These are phyloP conservation scores for Sugiyamaella valdiviana DNA, from an alignment of 805 yeast species.

Conservation along the genomic window DNA sequence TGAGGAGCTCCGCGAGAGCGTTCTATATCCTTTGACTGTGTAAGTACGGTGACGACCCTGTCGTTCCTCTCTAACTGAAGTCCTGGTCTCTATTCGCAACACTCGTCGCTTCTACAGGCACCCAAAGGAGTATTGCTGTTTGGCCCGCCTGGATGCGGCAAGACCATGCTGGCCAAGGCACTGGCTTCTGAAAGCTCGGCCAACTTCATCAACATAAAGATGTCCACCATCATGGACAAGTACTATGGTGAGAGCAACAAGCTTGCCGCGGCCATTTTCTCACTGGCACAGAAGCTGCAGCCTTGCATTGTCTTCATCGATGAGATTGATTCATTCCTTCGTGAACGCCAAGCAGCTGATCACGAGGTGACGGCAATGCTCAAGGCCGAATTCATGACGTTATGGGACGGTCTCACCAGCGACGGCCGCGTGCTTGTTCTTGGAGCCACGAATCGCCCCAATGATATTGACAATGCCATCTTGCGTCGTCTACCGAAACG, in stretches of 20 bases:
- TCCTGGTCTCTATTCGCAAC: constrained; percentile 68
- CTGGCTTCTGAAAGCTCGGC: constrained; percentile 90
- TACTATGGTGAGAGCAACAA: constrained; percentile 98
- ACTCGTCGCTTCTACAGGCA: constrained; percentile 66
- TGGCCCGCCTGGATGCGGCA: constrained; percentile 98
- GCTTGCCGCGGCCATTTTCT: constrained; percentile 85
- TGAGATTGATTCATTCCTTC: constrained; percentile 89
- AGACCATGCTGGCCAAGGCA: constrained; percentile 95
- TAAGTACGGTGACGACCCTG: constrained; percentile 22
- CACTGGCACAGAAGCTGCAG: constrained; percentile 80
- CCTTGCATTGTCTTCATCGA: constrained; percentile 95
- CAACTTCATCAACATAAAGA: constrained; percentile 79
- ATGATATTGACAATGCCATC: constrained; percentile 88
- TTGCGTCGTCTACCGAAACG: constrained; percentile 89
- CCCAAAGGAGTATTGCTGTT: constrained; percentile 90
- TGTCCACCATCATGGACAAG: constrained; percentile 93
- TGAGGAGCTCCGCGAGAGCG: constrained; percentile 81
- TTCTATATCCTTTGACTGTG: constrained; percentile 71
- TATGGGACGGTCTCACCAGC: constrained; percentile 89
- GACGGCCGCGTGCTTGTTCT: constrained; percentile 76
- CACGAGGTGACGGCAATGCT: constrained; percentile 94
- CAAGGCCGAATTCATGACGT: constrained; percentile 94
- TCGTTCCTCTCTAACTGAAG: background rate
- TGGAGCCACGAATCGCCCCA: constrained; percentile 92
- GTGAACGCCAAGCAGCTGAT: constrained; percentile 77